These are phyloP conservation scores for Clausena lansium DNA, from an alignment of 345 rosid genomes.

Conservation along the genomic window DNA sequence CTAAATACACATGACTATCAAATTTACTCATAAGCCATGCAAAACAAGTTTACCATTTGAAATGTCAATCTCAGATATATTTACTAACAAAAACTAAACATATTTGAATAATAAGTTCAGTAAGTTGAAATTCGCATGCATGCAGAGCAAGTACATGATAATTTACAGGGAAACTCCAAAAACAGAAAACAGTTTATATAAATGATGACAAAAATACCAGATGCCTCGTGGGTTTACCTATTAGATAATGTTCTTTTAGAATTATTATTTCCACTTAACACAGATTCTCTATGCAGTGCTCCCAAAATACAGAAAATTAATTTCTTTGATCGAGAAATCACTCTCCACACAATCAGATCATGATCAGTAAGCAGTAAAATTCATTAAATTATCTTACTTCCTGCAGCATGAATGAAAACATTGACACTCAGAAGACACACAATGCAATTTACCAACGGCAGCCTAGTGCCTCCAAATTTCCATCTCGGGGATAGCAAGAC, in stretches of 20 bases:
- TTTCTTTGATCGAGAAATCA: not conserved
- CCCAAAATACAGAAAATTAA: not conserved
- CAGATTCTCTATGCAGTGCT: not conserved
- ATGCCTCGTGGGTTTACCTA: not conserved
- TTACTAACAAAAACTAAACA: not conserved
- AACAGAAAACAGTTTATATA: not conserved
- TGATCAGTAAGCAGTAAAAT: not conserved
- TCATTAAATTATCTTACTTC: not conserved
- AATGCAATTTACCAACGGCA: not conserved
- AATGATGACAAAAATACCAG: not conserved
- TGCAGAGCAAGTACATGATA: not conserved
- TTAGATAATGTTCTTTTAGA: not conserved
- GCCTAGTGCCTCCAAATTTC: not conserved
- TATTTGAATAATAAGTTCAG: not conserved
- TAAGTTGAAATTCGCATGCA: not conserved
- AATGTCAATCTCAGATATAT: not conserved
- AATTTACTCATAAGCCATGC: not conserved
- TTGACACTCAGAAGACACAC: not conserved
- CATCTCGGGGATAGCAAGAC: not conserved
- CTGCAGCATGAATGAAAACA: not conserved
- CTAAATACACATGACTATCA: not conserved
- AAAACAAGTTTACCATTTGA: not conserved
- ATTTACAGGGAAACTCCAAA: not conserved
- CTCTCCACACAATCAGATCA: not conserved
- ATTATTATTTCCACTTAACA: not conserved